Evolutionary conservation across 169 alveolate genomes (phyloP).

Genomic region (Fabrea salina): DNA sequence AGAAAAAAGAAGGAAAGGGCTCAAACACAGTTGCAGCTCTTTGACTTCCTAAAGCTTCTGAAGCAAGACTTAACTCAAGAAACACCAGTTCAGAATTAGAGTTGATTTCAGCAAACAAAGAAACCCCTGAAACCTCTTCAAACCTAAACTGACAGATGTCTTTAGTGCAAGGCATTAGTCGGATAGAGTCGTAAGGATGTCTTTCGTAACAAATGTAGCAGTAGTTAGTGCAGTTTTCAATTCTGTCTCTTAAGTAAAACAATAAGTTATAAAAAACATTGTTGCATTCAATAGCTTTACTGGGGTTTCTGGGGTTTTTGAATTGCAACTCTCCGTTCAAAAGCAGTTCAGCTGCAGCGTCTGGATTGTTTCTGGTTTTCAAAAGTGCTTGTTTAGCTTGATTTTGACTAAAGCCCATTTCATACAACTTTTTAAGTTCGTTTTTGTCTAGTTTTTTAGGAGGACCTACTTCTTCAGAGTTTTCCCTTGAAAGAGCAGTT

Average conservation of each 20-base stretch:
- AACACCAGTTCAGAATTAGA: conserved; percentile 15
- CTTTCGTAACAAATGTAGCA: conserved; percentile 13
- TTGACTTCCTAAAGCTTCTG: conserved; percentile 35
- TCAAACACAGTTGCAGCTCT: conserved; percentile 48
- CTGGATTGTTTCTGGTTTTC: conserved; percentile 6
- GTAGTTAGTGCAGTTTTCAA: conserved; percentile 13
- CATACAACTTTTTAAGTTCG: not conserved
- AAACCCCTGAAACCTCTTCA: conserved; percentile 53
- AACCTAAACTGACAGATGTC: conserved; percentile 53
- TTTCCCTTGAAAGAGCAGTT: conserved; percentile 19
- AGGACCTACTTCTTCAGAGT: not conserved
- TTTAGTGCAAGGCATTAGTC: conserved; percentile 43
- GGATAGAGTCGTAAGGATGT: conserved; percentile 21
- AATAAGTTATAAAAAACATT: conserved; percentile 13
- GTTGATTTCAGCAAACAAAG: conserved; percentile 41
- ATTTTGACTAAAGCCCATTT: not conserved
- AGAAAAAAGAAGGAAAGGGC: conserved; percentile 60
- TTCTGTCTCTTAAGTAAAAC: not conserved
- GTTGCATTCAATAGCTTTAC: conserved; percentile 30
- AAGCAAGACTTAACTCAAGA: conserved; percentile 38
- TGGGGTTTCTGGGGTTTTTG: not conserved
- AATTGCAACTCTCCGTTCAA: not conserved
- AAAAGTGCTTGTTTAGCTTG: not conserved
- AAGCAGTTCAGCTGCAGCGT: conserved; percentile 24
- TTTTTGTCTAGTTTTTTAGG: not conserved